Evolutionary conservation across 164 flowering plant species (phyloP), one percentile per base, ranked within the genome.

Genomic region (Platanus orientalis): DNA sequence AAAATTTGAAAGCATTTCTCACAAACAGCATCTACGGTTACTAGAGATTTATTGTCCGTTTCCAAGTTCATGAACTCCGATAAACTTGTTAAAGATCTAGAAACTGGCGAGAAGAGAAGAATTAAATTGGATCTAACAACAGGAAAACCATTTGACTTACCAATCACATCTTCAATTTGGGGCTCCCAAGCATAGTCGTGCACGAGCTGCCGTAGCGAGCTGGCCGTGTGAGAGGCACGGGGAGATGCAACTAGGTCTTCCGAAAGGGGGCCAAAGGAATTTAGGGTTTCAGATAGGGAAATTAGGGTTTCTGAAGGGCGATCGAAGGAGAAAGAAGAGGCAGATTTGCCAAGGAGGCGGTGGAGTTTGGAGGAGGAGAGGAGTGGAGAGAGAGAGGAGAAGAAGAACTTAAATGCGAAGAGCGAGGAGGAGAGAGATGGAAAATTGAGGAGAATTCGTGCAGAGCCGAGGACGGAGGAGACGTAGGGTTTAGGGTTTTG

Each of bases 141-240:
- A 6, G 56, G 49, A 26, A 48, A 67, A 62, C 48, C 56, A 23
- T 32, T 32, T 25, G 9, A 13, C 68, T 36, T 71, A 75, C 82
- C 82, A 57, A 21, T 25, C 0, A 71, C 36, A 58, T 73, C 83
- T 3, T 57, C 60, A 56, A 25, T n/a, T 24, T 59, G 71, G n/a
- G 67, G 50, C 47, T 90, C 95, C 98, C 97, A 94, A 7, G 72
- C 71, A 54, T 89, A 94, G 61, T 86, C 90, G 47, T 80, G 84
- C 61, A 82, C 48, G 23, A 91, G 65, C 83, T 86, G 93, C 23
- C 74, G 72, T 61, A 94, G 57, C 2, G 90, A 76, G 4, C 76
- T 70, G 9, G 84, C 87, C 0, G 65, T 32, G 24, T 72, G 40
- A 5, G 64, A 57, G 10, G 80, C 87, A 19, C 64, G 74, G 23